These are phyloP conservation scores for Cercospora sp. DNA, from an alignment of 2,329 filamentous ascomycete species.

Conservation along the genomic window DNA sequence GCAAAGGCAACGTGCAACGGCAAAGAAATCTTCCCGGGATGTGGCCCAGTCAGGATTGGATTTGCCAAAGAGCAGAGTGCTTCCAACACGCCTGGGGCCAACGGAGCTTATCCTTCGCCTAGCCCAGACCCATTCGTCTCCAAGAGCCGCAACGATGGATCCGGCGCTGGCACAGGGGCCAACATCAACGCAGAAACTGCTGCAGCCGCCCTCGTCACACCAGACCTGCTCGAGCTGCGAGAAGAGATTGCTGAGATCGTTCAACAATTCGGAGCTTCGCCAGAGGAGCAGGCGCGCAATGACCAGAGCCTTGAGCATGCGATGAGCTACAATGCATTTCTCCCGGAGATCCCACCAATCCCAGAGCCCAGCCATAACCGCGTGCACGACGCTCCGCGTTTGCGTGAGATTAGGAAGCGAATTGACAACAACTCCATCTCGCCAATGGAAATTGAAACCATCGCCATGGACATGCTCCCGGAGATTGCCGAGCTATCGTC, in stretches of 20 bases:
- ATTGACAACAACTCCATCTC: slow-evolving; percentile 94
- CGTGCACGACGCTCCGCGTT: slow-evolving; percentile 88
- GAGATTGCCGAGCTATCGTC: slow-evolving; percentile 94
- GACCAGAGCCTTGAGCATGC: slow-evolving; percentile 72
- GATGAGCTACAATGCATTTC: slow-evolving; percentile 70
- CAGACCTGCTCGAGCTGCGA: slow-evolving; percentile 74
- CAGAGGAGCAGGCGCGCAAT: slow-evolving; percentile 74
- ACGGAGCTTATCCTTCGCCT: slow-evolving; percentile 83
- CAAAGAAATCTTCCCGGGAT: slow-evolving; percentile 97
- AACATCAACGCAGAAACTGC: slow-evolving; percentile 49
- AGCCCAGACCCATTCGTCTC: slow-evolving; percentile 77
- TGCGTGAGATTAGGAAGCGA: slow-evolving; percentile 93
- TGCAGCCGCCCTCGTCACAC: slow-evolving; percentile 63
- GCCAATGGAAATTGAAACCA: slow-evolving; percentile 84
- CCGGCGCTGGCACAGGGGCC: slow-evolving; percentile 32
- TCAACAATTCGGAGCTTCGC: slow-evolving; percentile 78
- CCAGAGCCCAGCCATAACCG: slow-evolving; percentile 85
- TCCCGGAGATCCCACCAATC: slow-evolving; percentile 84
- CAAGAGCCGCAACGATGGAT: slow-evolving; percentile 41
- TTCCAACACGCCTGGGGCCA: slow-evolving; percentile 82
- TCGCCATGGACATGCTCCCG: slow-evolving; percentile 89
- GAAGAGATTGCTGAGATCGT: slow-evolving; percentile 83
- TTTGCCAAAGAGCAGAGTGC: slow-evolving; percentile 94
- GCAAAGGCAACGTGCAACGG: slow-evolving; percentile 87
- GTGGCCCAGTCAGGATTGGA: slow-evolving; percentile 90